Conservation (phyloP, 805 yeast genomes). For the Metschnikowia sp. region DNA sequence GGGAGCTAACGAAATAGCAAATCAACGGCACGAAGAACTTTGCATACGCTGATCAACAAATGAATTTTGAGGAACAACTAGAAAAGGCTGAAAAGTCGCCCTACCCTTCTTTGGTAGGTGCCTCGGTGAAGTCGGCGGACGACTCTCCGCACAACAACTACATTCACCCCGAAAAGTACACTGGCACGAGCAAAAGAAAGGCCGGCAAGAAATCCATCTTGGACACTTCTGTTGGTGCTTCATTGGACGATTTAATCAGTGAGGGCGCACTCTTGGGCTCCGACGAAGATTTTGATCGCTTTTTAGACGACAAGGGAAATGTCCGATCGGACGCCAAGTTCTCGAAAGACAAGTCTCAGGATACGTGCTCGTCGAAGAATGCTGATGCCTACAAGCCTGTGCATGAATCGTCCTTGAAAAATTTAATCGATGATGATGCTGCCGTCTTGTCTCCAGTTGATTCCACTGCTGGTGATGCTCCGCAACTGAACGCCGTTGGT, state of each 20-base stretch:
- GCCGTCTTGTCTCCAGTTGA: slow-evolving; percentile 4
- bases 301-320: slow-evolving; percentile 53
- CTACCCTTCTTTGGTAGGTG: slow-evolving; percentile 53
- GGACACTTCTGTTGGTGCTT: slow-evolving; percentile 44
- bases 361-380: neutral
- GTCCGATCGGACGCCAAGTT: slow-evolving; percentile 46
- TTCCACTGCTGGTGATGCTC: neutral
- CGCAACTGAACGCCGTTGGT: neutral
- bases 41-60: neutral
- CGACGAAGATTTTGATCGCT: slow-evolving; percentile 51
- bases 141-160: slow-evolving; percentile 43
- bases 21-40: neutral
- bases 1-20: too few species aligned
- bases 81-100: slow-evolving; percentile 48
- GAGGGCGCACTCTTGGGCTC: slow-evolving; percentile 46
- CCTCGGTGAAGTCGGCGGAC: slow-evolving; percentile 47
- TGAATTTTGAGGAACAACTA: slow-evolving; percentile 35
- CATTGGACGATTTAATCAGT: slow-evolving; percentile 48
- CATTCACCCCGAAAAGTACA: slow-evolving; percentile 43
- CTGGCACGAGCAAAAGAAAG: slow-evolving; percentile 21
- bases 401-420: neutral
- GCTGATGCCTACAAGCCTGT: neutral
- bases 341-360: slow-evolving; percentile 4
- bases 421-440: neutral
- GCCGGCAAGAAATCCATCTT: slow-evolving; percentile 15